Percentiles rank a stretch among this genome's conserved stretches.
These are phyloP conservation scores for Cryptococcus sp. DNA, from an alignment of 1,284 basidiomycete species.

Conservation along the genomic window DNA sequence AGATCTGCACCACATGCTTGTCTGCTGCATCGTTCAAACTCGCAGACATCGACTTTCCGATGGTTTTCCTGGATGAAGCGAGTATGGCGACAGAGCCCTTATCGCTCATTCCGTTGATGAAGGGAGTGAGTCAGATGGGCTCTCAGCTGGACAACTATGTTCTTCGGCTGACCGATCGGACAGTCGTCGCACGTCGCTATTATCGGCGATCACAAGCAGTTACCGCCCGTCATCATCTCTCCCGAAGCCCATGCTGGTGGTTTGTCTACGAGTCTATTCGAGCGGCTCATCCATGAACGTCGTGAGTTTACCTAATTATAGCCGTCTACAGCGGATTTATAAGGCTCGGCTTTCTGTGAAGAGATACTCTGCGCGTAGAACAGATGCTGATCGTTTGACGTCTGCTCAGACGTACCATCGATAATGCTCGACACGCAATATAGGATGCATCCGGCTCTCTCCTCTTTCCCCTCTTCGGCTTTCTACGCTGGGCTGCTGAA, in stretches of 20 bases:
- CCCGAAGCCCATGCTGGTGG: constrained; percentile 69
- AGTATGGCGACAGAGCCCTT: constrained; percentile 94
- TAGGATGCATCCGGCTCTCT: constrained; percentile 90
- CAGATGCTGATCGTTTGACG: background rate
- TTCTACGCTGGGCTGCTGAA: constrained; percentile 74
- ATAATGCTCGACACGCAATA: constrained; percentile 91
- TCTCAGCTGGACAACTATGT: background rate
- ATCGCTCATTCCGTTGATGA: constrained; percentile 80
- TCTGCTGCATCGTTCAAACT: constrained; percentile 62
- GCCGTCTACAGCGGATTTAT: background rate
- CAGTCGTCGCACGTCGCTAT: constrained; percentile 78
- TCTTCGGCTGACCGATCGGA: background rate
- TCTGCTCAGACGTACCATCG: constrained; percentile 62
- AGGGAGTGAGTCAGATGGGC: constrained; percentile 66
- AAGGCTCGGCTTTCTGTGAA: too few relatives aligned
- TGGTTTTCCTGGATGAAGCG: constrained; percentile 92
- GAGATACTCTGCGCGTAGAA: too few relatives aligned
- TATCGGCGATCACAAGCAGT: constrained; percentile 94
- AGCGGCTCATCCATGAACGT: constrained; percentile 77
- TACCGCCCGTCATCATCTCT: constrained; percentile 85
- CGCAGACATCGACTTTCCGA: constrained; percentile 75
- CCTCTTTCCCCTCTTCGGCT: constrained; percentile 76
- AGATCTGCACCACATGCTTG: constrained; percentile 84
- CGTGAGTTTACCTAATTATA: constrained; percentile 57
- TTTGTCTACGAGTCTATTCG: constrained; percentile 79